A percentile compares a stretch with the other conserved stretches of the same genome.
Evolutionary conservation across 108 stramenopile species (phyloP).

Genomic region (Poteriospumella lacustris): DNA sequence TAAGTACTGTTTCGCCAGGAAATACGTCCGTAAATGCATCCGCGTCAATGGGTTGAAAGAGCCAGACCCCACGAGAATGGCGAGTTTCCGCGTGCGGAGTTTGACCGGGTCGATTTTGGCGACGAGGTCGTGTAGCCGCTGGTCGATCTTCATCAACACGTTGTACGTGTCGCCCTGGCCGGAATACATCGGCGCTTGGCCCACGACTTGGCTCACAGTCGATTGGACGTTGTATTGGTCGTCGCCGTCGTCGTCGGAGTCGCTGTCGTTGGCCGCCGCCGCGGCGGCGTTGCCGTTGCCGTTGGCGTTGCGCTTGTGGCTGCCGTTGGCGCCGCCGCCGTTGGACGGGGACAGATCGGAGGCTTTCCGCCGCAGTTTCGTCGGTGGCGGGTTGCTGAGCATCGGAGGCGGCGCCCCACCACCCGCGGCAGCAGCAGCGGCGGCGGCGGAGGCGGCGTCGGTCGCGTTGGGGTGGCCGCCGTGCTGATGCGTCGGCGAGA

Average conservation of each 20-base stretch:
- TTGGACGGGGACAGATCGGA: no score
- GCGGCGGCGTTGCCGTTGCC: no score
- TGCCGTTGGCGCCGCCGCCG: no score
- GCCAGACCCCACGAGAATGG: conserved; percentile 44
- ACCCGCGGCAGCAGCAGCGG: no score
- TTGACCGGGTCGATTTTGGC: neutral
- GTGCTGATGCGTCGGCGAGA: no score
- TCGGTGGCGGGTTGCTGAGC: no score
- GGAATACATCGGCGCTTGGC: neutral
- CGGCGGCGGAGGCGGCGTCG: no score
- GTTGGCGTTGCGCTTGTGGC: no score
- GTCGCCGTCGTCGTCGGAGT: neutral
- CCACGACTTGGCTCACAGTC: conserved; percentile 4
- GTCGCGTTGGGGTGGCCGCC: no score
- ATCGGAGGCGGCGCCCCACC: no score
- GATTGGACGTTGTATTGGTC: neutral
- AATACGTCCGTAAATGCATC: conserved; percentile 47
- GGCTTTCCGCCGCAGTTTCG: no score
- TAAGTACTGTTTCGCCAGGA: conserved; percentile 47
- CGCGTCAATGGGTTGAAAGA: conserved; percentile 49
- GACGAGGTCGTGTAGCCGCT: neutral
- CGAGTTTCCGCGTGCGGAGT: neutral
- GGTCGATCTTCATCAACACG: neutral
- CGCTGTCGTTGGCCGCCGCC: no score
- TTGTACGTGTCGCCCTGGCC: neutral